These are phyloP conservation scores for Hanseniaspora jakobsenii DNA, from an alignment of 805 yeast genomes.

Conservation along the genomic window DNA sequence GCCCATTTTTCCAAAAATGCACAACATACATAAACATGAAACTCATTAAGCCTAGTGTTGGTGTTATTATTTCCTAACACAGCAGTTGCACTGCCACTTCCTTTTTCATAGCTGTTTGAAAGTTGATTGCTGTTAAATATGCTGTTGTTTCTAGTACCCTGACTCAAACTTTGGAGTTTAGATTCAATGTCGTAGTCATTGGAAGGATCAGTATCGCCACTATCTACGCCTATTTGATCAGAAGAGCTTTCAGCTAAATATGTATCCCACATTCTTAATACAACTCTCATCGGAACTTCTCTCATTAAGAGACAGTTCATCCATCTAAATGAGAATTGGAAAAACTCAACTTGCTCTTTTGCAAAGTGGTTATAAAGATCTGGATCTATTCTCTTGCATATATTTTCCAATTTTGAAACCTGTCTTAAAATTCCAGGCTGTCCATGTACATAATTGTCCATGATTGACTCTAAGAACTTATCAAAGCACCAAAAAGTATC, in stretches of 20 bases:
- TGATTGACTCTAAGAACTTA: slow-evolving; percentile 81
- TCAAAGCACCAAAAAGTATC: slow-evolving; percentile 96
- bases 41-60: slow-evolving; percentile 47
- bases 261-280: slow-evolving; percentile 96
- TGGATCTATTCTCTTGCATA: slow-evolving; percentile 69
- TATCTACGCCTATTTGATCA: slow-evolving; percentile 17
- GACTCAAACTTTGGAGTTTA: not conserved
- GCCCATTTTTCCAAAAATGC: too few relatives aligned
- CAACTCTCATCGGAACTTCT: slow-evolving; percentile 64
- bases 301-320: slow-evolving; percentile 97
- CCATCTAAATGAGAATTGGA: slow-evolving; percentile 95
- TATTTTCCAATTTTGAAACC: slow-evolving; percentile 63
- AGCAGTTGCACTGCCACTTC: not conserved
- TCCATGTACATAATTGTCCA: slow-evolving; percentile 93
- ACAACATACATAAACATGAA: slow-evolving; percentile 95
- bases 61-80: not conserved
- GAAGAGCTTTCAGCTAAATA: slow-evolving; percentile 60
- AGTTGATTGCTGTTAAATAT: not conserved
- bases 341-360: slow-evolving; percentile 76
- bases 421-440: slow-evolving; percentile 95
- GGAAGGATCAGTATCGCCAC: not conserved
- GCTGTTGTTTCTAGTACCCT: not conserved
- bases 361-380: slow-evolving; percentile 64
- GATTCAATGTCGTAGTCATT: not conserved
- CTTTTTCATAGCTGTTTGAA: not conserved